These are phyloP conservation scores for Fonsecaea pedrosoi DNA, from an alignment of 2,329 filamentous ascomycete species.

Conservation along the genomic window DNA sequence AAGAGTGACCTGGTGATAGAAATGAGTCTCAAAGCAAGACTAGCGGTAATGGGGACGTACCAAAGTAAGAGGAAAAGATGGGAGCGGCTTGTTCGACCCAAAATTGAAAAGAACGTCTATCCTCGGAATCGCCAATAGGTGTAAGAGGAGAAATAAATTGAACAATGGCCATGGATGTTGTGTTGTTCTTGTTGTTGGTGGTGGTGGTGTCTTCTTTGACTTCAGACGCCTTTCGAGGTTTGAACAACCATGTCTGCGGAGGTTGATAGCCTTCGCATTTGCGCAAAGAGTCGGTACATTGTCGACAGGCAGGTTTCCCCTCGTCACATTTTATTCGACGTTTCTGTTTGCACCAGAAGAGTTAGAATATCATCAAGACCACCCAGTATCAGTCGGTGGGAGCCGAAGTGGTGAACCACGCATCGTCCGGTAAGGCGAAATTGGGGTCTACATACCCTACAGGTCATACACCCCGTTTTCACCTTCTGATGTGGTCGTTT, in stretches of 20 bases:
- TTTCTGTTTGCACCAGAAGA: constrained; percentile 18
- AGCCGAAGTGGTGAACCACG: not conserved
- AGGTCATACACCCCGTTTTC: constrained; percentile 37
- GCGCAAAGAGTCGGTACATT: constrained; percentile 34
- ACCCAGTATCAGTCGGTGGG: not conserved
- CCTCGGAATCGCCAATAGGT: constrained; percentile 21
- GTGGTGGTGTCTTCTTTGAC: not conserved
- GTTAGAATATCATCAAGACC: not conserved
- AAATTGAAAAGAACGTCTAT: constrained; percentile 32
- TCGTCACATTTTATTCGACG: constrained; percentile 39
- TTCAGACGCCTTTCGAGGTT: constrained; percentile 23
- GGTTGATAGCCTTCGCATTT: constrained; percentile 36
- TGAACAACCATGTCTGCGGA: constrained; percentile 37
- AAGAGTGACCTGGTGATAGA: constrained; percentile 26
- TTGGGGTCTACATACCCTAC: constrained; percentile 28
- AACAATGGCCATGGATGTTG: constrained; percentile 3
- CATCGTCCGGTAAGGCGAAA: not conserved
- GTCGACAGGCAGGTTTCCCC: constrained; percentile 32
- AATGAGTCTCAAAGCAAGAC: constrained; percentile 7
- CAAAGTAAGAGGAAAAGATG: constrained; percentile 34
- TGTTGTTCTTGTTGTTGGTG: not conserved
- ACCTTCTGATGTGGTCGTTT: constrained; percentile 38
- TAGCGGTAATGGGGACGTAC: constrained; percentile 15
- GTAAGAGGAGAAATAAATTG: constrained; percentile 26
- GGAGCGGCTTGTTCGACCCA: constrained; percentile 33